Evolutionary conservation across 768 basidiomycete genomes (phyloP).

Genomic region (Wakefieldia striispora): DNA sequence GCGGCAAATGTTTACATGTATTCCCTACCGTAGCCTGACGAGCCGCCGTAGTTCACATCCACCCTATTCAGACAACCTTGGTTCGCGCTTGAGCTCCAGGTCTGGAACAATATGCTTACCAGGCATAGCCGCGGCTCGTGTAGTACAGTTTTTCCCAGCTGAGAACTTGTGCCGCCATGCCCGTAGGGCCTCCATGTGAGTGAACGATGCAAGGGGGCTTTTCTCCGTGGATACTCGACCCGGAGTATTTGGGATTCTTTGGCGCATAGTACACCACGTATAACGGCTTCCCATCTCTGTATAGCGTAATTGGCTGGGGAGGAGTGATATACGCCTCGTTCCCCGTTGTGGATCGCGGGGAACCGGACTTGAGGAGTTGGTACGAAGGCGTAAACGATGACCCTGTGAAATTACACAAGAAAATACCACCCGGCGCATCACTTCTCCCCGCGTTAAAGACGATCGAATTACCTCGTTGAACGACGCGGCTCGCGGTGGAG

Average conservation of each 20-base stretch:
- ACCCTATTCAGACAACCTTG: constrained; percentile 38
- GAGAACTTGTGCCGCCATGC: constrained; percentile 43
- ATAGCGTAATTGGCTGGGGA: constrained; percentile 47
- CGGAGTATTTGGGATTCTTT: constrained; percentile 57
- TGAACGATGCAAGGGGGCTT: constrained; percentile 65
- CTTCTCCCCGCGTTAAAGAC: constrained; percentile 35
- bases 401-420: constrained; percentile 28
- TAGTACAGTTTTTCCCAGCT: constrained; percentile 60
- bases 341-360: constrained; percentile 13
- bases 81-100: neutral
- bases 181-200: constrained; percentile 75
- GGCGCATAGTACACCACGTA: constrained; percentile 70
- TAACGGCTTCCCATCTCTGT: constrained; percentile 38
- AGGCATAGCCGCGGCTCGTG: constrained; percentile 71
- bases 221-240: constrained; percentile 45
- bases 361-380: constrained; percentile 22
- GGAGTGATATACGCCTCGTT: constrained; percentile 40
- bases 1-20: constrained; percentile 44
- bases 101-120: constrained; percentile 38
- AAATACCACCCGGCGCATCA: constrained; percentile 31
- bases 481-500: constrained; percentile 26
- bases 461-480: constrained; percentile 21
- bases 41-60: constrained; percentile 78
- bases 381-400: constrained; percentile 23
- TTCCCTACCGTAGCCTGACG: constrained; percentile 66